Conservation (phyloP, 2,329 filamentous ascomycete genomes). For the Sclerotinia borealis region DNA sequence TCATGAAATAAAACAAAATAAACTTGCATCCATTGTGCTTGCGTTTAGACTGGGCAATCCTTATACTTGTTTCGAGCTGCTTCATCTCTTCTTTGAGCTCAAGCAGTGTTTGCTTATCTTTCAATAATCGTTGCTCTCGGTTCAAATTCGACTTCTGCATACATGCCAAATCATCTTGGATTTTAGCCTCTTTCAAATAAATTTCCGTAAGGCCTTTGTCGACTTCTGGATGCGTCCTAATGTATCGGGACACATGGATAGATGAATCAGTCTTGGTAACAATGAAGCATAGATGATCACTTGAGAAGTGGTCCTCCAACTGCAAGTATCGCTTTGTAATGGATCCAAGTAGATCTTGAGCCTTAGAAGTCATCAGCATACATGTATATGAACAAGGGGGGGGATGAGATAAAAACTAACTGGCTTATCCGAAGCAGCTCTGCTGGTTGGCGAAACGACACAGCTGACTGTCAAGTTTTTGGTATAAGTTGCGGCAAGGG, state of each 20-base stretch:
- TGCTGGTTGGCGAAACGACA: conserved; percentile 15
- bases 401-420: no score
- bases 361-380: conserved; percentile 1
- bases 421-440: conserved; percentile 15
- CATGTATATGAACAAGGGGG: not conserved
- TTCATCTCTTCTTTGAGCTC: not conserved
- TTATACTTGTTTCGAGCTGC: not conserved
- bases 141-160: not conserved
- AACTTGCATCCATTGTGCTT: not conserved
- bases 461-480: conserved; percentile 18
- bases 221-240: conserved; percentile 10
- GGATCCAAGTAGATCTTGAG: conserved; percentile 20
- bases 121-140: not conserved
- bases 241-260: conserved; percentile 12
- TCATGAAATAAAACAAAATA: not conserved
- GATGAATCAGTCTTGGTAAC: conserved; percentile 16
- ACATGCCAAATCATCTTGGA: no score
- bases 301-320: conserved; percentile 19
- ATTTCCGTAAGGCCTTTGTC: not conserved
- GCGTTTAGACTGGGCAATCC: not conserved
- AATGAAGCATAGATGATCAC: conserved; percentile 20
- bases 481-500: conserved; percentile 16
- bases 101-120: not conserved
- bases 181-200: not conserved
- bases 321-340: conserved; percentile 15